phyloP scores from a whole-genome alignment of 148 eudicot genomes.

The Dianthus caryophyllus region DNA sequence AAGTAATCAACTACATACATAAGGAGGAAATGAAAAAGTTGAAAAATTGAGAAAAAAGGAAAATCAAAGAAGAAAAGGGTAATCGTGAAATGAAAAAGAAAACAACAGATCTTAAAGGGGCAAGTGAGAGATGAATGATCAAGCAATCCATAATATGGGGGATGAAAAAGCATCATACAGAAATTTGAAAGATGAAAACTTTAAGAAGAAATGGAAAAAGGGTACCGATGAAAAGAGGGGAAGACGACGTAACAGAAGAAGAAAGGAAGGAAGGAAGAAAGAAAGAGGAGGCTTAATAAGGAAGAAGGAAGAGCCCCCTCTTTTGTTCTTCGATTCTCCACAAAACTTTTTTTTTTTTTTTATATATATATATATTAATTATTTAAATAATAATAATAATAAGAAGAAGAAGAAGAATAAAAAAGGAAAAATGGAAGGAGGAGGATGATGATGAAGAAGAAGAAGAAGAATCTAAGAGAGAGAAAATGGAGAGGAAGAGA shows the following conservation, averaged over 20 bases:
- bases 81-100: constrained; percentile 31
- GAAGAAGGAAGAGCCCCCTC: constrained; percentile 52
- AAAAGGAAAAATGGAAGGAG: constrained; percentile 13
- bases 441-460: constrained; percentile 10
- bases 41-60: background rate
- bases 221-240: constrained; percentile 30
- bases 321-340: constrained; percentile 32
- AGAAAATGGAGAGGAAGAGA: background rate
- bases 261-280: constrained; percentile 33
- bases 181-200: background rate
- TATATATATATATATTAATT: no score
- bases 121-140: constrained; percentile 40
- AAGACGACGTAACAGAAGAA: background rate
- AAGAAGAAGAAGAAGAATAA: background rate
- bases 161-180: constrained; percentile 5
- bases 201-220: constrained; percentile 19
- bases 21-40: background rate
- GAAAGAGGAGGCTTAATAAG: constrained; percentile 58
- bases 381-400: background rate
- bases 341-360: constrained; percentile 13
- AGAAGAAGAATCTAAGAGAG: constrained; percentile 12
- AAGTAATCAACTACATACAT: no score
- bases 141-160: constrained; percentile 24
- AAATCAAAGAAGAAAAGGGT: constrained; percentile 29
- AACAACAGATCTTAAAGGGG: constrained; percentile 52